phyloP scores from a whole-genome alignment of 192 early-diverging fungal species.

The Rhizophagus sp. region DNA sequence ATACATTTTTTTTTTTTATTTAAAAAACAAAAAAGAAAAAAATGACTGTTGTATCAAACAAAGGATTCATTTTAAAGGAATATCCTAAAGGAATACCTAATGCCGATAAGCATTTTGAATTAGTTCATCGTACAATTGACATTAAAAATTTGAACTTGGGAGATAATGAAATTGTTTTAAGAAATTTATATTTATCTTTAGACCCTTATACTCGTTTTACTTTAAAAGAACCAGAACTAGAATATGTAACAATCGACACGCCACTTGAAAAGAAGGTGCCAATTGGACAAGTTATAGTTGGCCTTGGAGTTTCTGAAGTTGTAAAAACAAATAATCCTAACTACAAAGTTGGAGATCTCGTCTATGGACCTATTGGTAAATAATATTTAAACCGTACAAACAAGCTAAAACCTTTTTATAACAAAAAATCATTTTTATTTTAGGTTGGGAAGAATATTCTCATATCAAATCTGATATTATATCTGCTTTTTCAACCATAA shows the following conservation, averaged over 20 bases:
- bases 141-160: constrained; percentile 43
- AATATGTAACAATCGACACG: constrained; percentile 17
- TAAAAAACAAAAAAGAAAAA: too few relatives aligned
- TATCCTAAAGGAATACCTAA: neutral
- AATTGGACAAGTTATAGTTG: constrained; percentile 1
- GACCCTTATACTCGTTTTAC: constrained; percentile 59
- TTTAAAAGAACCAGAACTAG: constrained; percentile 37
- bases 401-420: too few relatives aligned
- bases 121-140: constrained; percentile 37
- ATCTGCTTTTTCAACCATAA: too few relatives aligned
- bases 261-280: constrained; percentile 40
- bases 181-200: constrained; percentile 66
- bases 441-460: too few relatives aligned
- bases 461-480: too few relatives aligned
- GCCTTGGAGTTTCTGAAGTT: too few relatives aligned
- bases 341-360: too few relatives aligned
- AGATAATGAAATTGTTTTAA: constrained; percentile 58
- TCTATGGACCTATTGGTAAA: too few relatives aligned
- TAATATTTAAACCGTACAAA: too few relatives aligned
- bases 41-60: neutral
- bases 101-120: neutral
- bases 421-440: too few relatives aligned
- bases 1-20: too few relatives aligned
- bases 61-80: neutral
- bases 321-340: too few relatives aligned